Evolutionary conservation across 148 eudicot genomes (phyloP).

Genomic region (Nepenthes mirabilis): DNA sequence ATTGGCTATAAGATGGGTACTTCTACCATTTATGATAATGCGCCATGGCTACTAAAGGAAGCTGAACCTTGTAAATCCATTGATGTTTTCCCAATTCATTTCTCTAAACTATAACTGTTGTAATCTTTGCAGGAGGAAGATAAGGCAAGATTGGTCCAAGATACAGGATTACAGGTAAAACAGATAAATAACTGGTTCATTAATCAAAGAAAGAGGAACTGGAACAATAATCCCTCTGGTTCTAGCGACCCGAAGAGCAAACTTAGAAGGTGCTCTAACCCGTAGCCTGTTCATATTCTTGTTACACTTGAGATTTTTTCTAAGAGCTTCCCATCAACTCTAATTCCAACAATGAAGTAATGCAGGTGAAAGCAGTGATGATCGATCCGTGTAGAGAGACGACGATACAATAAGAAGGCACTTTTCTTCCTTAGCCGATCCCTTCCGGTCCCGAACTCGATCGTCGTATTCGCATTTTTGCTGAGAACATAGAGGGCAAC

Average conservation of each 20-base stretch:
- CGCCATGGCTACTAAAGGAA: too few species aligned
- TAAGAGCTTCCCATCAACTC: neutral
- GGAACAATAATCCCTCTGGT: conserved; percentile 41
- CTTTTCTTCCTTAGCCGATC: too few species aligned
- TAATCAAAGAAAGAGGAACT: conserved; percentile 85
- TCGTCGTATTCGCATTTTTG: too few species aligned
- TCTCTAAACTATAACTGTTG: too few species aligned
- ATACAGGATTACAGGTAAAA: conserved; percentile 81
- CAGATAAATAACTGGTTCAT: conserved; percentile 97
- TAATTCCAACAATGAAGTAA: neutral
- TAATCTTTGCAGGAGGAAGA: conserved; percentile 60
- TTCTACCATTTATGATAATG: too few species aligned
- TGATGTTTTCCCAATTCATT: too few species aligned
- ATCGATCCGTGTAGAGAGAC: conserved; percentile 14
- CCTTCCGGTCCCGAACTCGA: too few species aligned
- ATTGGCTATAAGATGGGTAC: too few species aligned
- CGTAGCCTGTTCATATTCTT: neutral
- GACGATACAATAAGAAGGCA: too few species aligned
- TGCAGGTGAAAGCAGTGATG: conserved; percentile 25
- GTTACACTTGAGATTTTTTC: neutral
- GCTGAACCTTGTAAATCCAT: neutral
- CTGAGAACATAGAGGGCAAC: too few species aligned
- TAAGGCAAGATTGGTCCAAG: conserved; percentile 83
- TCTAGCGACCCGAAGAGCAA: conserved; percentile 49
- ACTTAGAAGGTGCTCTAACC: conserved; percentile 49